Percentiles rank a stretch among this genome's conserved stretches.
These are phyloP conservation scores for Alternaria rosae DNA, from an alignment of 2,329 filamentous ascomycete genomes.

Conservation along the genomic window DNA sequence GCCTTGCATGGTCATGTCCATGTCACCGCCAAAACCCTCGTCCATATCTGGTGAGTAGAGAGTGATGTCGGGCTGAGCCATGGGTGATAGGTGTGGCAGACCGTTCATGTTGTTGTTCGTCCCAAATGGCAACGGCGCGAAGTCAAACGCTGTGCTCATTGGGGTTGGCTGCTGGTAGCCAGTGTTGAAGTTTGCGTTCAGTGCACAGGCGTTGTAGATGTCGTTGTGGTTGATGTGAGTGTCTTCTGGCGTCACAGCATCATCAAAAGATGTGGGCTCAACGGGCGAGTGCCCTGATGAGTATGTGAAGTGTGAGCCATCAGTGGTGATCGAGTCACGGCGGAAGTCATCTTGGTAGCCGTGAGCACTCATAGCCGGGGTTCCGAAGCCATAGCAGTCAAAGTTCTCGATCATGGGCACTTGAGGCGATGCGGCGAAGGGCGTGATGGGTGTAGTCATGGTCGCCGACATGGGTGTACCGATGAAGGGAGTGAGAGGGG, in stretches of 20 bases:
- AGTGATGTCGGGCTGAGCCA: constrained; percentile 72
- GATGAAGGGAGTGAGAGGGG: constrained; percentile 48
- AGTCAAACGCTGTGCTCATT: constrained; percentile 46
- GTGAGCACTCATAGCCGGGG: constrained; percentile 39
- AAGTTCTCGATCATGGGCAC: constrained; percentile 47
- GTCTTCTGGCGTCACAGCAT: constrained; percentile 56
- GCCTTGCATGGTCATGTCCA: constrained; percentile 39
- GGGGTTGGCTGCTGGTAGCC: constrained; percentile 65
- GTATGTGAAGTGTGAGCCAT: constrained; percentile 47
- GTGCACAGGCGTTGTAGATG: constrained; percentile 61
- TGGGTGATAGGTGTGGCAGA: constrained; percentile 69
- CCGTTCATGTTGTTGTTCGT: constrained; percentile 29
- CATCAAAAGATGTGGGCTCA: constrained; percentile 53
- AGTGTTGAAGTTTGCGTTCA: constrained; percentile 68
- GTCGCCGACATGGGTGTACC: constrained; percentile 46
- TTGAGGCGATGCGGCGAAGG: constrained; percentile 53
- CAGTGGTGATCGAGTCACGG: constrained; percentile 47
- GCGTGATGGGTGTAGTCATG: constrained; percentile 48
- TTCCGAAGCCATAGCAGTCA: constrained; percentile 42
- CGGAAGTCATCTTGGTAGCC: constrained; percentile 46
- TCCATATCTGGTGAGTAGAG: constrained; percentile 72
- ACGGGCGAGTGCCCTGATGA: constrained; percentile 53
- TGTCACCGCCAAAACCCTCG: constrained; percentile 66
- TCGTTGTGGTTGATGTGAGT: constrained; percentile 67
- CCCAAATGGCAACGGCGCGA: constrained; percentile 51